Evolutionary conservation across 2,329 filamentous ascomycete genomes (phyloP).

Genomic region (Venturia carpophila): DNA sequence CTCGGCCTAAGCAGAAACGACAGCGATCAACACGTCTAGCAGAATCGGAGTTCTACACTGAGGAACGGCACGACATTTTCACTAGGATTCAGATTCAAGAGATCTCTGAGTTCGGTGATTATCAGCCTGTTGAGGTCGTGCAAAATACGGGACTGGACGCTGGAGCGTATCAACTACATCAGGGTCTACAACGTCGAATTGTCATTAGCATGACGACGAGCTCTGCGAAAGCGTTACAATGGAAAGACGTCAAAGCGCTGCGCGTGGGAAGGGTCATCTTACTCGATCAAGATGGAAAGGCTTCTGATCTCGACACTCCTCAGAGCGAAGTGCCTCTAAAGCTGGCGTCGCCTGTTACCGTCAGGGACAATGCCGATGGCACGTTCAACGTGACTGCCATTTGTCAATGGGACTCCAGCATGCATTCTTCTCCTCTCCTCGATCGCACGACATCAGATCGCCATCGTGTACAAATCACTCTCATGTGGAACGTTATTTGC

Average conservation of each 20-base stretch:
- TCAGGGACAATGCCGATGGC: slow-evolving; percentile 82
- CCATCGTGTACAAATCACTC: slow-evolving; percentile 78
- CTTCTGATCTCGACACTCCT: slow-evolving; percentile 65
- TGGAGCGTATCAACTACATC: slow-evolving; percentile 92
- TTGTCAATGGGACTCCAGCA: slow-evolving; percentile 95
- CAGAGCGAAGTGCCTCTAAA: slow-evolving; percentile 70
- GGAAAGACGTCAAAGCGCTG: slow-evolving; percentile 72
- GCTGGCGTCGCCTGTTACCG: slow-evolving; percentile 66
- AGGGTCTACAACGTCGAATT: slow-evolving; percentile 84
- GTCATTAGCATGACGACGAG: slow-evolving; percentile 85
- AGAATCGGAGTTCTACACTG: slow-evolving; percentile 85
- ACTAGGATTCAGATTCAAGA: slow-evolving; percentile 83
- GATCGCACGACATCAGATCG: slow-evolving; percentile 90
- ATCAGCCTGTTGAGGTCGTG: slow-evolving; percentile 85
- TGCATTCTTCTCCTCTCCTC: slow-evolving; percentile 86
- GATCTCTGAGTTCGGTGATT: slow-evolving; percentile 82
- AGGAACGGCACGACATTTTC: slow-evolving; percentile 91
- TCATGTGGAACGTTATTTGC: slow-evolving; percentile 80
- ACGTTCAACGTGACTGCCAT: slow-evolving; percentile 77
- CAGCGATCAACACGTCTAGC: slow-evolving; percentile 62
- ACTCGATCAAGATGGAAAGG: slow-evolving; percentile 76
- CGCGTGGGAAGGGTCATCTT: slow-evolving; percentile 75
- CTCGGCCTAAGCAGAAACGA: slow-evolving; percentile 49
- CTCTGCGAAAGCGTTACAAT: slow-evolving; percentile 78
- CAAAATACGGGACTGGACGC: slow-evolving; percentile 75